Percentiles rank a stretch among this genome's conserved stretches.
phyloP scores from a whole-genome alignment of 2,329 filamentous ascomycete genomes.

The Monilinia fructicola region DNA sequence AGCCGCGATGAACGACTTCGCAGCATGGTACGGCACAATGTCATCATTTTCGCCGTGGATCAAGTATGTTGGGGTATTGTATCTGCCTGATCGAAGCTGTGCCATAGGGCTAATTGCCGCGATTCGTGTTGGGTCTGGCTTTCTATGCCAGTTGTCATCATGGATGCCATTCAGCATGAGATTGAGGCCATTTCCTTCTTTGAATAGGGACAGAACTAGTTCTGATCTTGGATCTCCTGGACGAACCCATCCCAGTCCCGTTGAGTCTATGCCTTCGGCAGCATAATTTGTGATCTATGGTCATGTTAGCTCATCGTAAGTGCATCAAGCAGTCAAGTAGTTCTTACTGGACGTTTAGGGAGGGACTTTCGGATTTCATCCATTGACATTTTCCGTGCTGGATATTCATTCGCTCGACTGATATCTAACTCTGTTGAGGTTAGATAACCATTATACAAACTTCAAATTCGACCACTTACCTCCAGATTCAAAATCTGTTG shows the following conservation, averaged over 20 bases:
- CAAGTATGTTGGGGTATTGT: conserved; percentile 13
- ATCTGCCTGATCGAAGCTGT: conserved; percentile 9
- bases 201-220: conserved; percentile 14
- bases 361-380: background rate
- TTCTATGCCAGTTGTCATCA: background rate
- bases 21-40: background rate
- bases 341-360: background rate
- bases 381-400: background rate
- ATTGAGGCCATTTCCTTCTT: conserved; percentile 2
- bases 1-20: background rate
- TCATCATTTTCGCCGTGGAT: conserved; percentile 12
- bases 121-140: background rate
- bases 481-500: conserved; percentile 8
- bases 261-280: background rate
- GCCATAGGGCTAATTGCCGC: conserved; percentile 1
- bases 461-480: background rate
- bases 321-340: background rate
- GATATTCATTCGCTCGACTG: background rate
- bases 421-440: background rate
- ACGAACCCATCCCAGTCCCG: conserved; percentile 12
- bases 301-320: background rate
- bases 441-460: background rate
- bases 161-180: conserved; percentile 12
- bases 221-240: conserved; percentile 18
- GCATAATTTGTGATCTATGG: conserved; percentile 14